Evolutionary conservation across 768 basidiomycete genomes (phyloP), one percentile per base, ranked within the genome.

Genomic region (Mycena rosella): DNA sequence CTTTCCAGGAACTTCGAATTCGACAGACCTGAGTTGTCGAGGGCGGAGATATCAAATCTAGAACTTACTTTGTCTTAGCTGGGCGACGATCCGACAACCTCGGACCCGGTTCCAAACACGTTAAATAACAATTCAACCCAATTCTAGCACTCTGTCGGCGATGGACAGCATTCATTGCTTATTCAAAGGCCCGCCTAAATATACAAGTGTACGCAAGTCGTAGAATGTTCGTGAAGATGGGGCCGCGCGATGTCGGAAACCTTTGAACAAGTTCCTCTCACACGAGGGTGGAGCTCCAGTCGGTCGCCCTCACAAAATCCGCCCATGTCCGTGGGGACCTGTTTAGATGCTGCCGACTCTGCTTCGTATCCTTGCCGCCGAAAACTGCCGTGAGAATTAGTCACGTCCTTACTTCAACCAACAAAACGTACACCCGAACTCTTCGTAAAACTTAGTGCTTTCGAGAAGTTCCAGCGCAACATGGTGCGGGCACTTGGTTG

Each of bases 1-100:
- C 45, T 60, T 67, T 6, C 65, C 65, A 11, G 65, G 55, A 26
- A 61, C 65, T 66, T n/a, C n/a, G n/a, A n/a, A n/a, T n/a, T n/a
- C 14, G 20, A 32, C 27, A 40, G 2, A 53, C n/a, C 3, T 22
- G 8, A 9, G 26, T 44, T 5, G 20, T 13, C 5, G 0, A n/a
- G 38, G 22, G n/a, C n/a, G n/a, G n/a, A n/a, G n/a, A n/a, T n/a
- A n/a, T n/a, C n/a, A n/a, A n/a, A n/a, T 17, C 0, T 8, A n/a
- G 4, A 22, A 51, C 57, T 1, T 17, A 66, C 64, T 40, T 45
- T 67, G 15, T 3, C 48, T n/a, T 14, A 67, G 59, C 53, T 67
- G 63, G 9, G 13, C 10, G 3, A 48, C 3, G 29, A 48, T 6
- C 44, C 55, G n/a, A 42, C 15, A 5, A 38, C n/a, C 27, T 51